Percentiles rank a stretch among this genome's conserved stretches.
Conservation (phyloP, 768 basidiomycete species). For the Trametes elegans region DNA sequence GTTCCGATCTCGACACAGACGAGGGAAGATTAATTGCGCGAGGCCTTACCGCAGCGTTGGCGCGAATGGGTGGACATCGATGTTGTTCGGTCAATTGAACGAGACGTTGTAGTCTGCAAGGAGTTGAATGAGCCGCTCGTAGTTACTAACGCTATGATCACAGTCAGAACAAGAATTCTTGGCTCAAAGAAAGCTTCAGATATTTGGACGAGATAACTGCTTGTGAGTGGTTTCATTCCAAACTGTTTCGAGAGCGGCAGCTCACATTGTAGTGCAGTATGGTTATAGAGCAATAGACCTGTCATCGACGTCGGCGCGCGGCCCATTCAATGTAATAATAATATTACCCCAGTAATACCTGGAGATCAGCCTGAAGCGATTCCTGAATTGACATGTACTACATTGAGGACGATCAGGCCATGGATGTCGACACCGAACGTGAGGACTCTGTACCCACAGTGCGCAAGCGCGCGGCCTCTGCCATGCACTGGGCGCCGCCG, state of each 20-base stretch:
- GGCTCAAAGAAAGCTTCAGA: slow-evolving; percentile 20
- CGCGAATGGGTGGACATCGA: slow-evolving; percentile 8
- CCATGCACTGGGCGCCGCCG: too few relatives aligned
- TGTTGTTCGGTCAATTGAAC: slow-evolving; percentile 9
- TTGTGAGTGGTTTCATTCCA: slow-evolving; percentile 1
- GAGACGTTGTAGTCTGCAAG: too few relatives aligned
- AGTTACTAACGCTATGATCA: slow-evolving; percentile 23
- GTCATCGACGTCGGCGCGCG: slow-evolving; percentile 14
- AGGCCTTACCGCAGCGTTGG: neutral
- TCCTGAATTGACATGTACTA: slow-evolving; percentile 12
- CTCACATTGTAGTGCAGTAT: neutral
- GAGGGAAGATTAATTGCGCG: neutral
- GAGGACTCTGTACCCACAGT: too few relatives aligned
- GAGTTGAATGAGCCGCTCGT: neutral
- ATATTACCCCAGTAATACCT: neutral
- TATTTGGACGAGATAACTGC: slow-evolving; percentile 22
- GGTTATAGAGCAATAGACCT: slow-evolving; percentile 13
- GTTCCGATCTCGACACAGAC: slow-evolving; percentile 1
- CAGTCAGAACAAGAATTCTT: slow-evolving; percentile 7
- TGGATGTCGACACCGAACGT: too few relatives aligned
- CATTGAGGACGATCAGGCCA: too few relatives aligned
- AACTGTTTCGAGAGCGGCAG: neutral
- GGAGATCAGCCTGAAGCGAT: slow-evolving; percentile 1
- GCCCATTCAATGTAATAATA: neutral
- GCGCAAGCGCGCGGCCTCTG: too few relatives aligned